Evolutionary conservation across 352 stramenopile genomes (phyloP), one percentile per base, ranked within the genome.

Genomic region (Globisporangium spiculum): DNA sequence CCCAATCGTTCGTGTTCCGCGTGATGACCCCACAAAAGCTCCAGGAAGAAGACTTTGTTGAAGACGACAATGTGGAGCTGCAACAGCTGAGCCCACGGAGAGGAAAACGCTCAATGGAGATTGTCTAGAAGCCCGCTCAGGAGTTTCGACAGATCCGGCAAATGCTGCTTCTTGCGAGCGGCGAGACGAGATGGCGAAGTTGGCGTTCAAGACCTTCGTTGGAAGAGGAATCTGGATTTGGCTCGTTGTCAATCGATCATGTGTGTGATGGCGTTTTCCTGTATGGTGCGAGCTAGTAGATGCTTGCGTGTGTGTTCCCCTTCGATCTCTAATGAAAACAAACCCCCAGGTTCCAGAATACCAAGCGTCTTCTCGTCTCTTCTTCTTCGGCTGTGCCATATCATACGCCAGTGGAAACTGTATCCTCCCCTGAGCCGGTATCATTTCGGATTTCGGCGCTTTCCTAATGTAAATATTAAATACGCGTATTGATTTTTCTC

Each of bases 1-100:
- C 88, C 30, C 88, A 96, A 75, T 96, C 88, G 62, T 96, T 96
- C 54, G 82, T 96, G 48, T 96, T 96, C 76, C 86, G 88, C 59
- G 88, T 93, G 63, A 80, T 85, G 20, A 94, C 86, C 22, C 88
- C 88, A 9, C 88, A 96, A 74, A 86, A 84, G 27, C 58, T 83
- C 14, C 79, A 88, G 38, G 85, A 90, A 12, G 78, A 91, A 10
- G 77, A 89, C 52, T 89, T 87, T 53, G 67, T 75, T 22, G 63
- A 77, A 5, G 76, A 84, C 61, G 62, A 78, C 54, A 63, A 71
- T n/a, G 50, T 70, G 63, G 66, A 75, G 38, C 59, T 48, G 55
- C 60, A 56, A 52, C 61, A 60, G 12, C n/a, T 61, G 68, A 76
- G 71, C 52, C 71, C 71, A 24, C 59, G 71, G 64, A 67, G 55